These are phyloP conservation scores for Aspergillus eucalypticola DNA, from an alignment of 2,329 filamentous ascomycete species.

Conservation along the genomic window DNA sequence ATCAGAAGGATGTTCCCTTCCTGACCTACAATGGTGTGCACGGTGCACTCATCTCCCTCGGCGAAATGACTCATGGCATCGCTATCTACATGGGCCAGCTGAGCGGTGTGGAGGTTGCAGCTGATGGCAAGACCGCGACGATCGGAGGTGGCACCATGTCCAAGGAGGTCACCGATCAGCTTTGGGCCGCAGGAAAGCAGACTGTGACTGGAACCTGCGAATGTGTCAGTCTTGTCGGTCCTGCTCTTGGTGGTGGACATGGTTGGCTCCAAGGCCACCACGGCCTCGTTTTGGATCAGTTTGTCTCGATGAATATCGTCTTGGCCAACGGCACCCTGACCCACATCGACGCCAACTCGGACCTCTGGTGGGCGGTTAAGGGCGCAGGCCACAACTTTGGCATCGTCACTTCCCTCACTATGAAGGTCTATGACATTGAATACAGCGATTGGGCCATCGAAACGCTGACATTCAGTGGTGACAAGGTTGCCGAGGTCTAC, in stretches of 20 bases:
- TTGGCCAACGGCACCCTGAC: slow-evolving; percentile 50
- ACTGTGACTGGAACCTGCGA: slow-evolving; percentile 56
- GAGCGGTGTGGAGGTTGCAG: slow-evolving; percentile 39
- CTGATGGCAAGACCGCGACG: slow-evolving; percentile 49
- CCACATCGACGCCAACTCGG: slow-evolving; percentile 44
- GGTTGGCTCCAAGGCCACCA: slow-evolving; percentile 57
- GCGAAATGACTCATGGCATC: slow-evolving; percentile 52
- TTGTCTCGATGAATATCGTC: slow-evolving; percentile 54
- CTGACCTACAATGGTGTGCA: slow-evolving; percentile 57
- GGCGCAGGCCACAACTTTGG: slow-evolving; percentile 63
- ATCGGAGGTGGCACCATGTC: slow-evolving; percentile 52
- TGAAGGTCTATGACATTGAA: slow-evolving; percentile 50
- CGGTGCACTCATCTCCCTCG: slow-evolving; percentile 53
- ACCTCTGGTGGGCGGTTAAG: slow-evolving; percentile 59
- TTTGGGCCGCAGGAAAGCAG: slow-evolving; percentile 56
- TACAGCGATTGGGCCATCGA: slow-evolving; percentile 41
- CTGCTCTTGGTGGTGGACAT: slow-evolving; percentile 59
- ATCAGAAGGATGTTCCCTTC: slow-evolving; percentile 50
- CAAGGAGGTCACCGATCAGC: slow-evolving; percentile 49
- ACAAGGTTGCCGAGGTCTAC: slow-evolving; percentile 54
- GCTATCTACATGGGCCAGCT: slow-evolving; percentile 53
- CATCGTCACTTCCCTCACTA: slow-evolving; percentile 52
- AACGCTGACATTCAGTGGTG: slow-evolving; percentile 49
- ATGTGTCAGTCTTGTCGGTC: slow-evolving; percentile 52
- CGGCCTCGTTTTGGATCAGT: slow-evolving; percentile 57